Percentiles rank a stretch among this genome's conserved stretches.
Evolutionary conservation across 2,329 filamentous ascomycete genomes (phyloP).

Genomic region (Onygenales sp.): DNA sequence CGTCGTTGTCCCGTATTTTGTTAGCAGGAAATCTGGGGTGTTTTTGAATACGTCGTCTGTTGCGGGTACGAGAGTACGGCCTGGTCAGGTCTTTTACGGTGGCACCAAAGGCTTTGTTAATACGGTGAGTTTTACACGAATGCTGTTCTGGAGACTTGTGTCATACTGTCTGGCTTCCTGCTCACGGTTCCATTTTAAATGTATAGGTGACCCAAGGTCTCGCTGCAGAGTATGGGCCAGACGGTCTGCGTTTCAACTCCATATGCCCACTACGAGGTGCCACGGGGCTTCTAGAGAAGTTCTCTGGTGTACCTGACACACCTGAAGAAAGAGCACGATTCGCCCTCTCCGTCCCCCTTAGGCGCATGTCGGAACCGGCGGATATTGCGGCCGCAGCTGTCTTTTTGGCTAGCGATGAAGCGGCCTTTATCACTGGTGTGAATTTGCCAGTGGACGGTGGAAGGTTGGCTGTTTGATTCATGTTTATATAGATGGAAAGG

Average conservation of each 20-base stretch:
- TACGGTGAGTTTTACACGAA: slow-evolving; percentile 22
- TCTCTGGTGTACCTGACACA: slow-evolving; percentile 6
- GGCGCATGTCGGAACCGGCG: slow-evolving; percentile 31
- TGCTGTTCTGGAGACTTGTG: too few relatives aligned
- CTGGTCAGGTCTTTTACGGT: slow-evolving; percentile 37
- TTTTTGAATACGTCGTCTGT: slow-evolving; percentile 33
- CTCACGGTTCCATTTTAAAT: not conserved
- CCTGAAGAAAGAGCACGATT: slow-evolving; percentile 5
- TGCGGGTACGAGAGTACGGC: slow-evolving; percentile 30
- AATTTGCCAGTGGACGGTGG: slow-evolving; percentile 57
- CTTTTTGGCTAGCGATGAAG: slow-evolving; percentile 63
- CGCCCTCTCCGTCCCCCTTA: slow-evolving; percentile 2
- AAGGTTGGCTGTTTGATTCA: slow-evolving; percentile 16
- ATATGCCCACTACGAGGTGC: slow-evolving; percentile 13
- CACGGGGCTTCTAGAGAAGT: slow-evolving; percentile 10
- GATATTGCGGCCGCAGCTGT: slow-evolving; percentile 63
- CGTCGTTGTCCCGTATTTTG: slow-evolving; percentile 21
- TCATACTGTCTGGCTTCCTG: not conserved
- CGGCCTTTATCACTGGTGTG: slow-evolving; percentile 59
- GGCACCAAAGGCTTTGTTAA: slow-evolving; percentile 33
- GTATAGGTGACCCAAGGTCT: slow-evolving; percentile 10
- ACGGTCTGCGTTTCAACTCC: slow-evolving; percentile 11
- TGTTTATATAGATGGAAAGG: not conserved
- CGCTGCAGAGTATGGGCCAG: slow-evolving; percentile 9
- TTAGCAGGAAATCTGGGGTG: slow-evolving; percentile 9